Base-by-base conservation (phyloP, 129 eudicot genomes). In the Kitagawia praeruptora region DNA sequence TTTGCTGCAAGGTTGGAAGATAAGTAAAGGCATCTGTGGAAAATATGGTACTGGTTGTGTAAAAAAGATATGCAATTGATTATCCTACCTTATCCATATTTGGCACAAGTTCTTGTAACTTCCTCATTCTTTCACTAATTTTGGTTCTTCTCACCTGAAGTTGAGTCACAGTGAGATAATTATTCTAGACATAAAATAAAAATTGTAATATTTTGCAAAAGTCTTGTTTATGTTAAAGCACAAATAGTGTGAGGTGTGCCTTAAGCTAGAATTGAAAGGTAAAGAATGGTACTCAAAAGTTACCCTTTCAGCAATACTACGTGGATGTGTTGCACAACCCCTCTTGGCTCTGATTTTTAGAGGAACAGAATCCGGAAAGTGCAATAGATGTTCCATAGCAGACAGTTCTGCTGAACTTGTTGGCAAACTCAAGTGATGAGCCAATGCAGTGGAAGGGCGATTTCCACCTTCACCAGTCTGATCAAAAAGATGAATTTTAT, bases 261-360 rank as follows among this genome's bases (percentile, higher is more conserved):
- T 39, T 39, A 2, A 7, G 46, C 28, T 14, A 39, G 12, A 70
- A 61, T 9, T 61, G 28, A 70, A 37, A 70, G n/a, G 23, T 7
- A 34, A 46, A 23, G 3, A 23, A 25, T 15, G 27, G n/a, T 10
- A 45, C 11, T 74, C 13, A 27, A 5, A 74, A 46, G 6, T 82
- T 87, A 95, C 97, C 90, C 99, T 89, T 84, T 95, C 99, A 7
- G 97, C 99, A 64, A 96, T 92, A 84, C 99, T 96, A 38, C 98
- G 87, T 4, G 98, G 99, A 80, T 96, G 99, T 82, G 98, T 95
- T 34, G 98, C 98, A 79, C 87, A 91, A 37, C 98, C 98, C 83
- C 98, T 82, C 81, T 92, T 96, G 4, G 99, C 99, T 80, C 98
- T 82, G 66, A 88, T 77, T 54, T 73, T 89, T 71, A 90, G 84